phyloP scores from a whole-genome alignment of 176 grass and related monocot genomes.

The Cenchrus purpureus region DNA sequence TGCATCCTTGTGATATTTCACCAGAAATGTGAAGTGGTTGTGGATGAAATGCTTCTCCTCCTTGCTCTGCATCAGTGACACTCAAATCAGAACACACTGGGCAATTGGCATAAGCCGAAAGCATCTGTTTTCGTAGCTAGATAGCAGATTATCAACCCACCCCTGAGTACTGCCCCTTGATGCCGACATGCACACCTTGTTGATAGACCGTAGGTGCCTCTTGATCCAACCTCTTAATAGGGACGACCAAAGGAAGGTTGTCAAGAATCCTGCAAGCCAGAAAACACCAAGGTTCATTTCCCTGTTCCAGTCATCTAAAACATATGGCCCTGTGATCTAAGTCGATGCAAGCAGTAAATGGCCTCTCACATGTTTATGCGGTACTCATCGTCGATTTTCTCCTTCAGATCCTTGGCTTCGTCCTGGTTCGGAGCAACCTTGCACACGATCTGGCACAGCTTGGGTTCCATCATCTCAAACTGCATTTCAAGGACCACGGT shows the following conservation, averaged over 20 bases:
- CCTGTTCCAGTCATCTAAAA: background rate
- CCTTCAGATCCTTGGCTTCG: slow-evolving; percentile 65
- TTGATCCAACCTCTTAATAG: slow-evolving; percentile 65
- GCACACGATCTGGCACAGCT: slow-evolving; percentile 86
- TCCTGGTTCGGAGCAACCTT: slow-evolving; percentile 51
- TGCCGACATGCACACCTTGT: slow-evolving; percentile 76
- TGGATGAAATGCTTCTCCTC: slow-evolving; percentile 86
- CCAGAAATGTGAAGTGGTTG: slow-evolving; percentile 85
- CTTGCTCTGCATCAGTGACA: slow-evolving; percentile 67
- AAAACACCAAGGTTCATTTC: background rate
- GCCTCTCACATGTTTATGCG: slow-evolving; percentile 79
- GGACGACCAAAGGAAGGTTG: slow-evolving; percentile 84
- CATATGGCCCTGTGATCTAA: background rate
- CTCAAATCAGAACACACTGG: background rate
- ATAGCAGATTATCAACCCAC: slow-evolving; percentile 46
- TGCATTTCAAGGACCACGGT: slow-evolving; percentile 37
- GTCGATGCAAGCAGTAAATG: background rate
- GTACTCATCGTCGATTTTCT: slow-evolving; percentile 90
- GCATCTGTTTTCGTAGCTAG: background rate
- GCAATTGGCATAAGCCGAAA: background rate
- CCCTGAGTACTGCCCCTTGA: slow-evolving; percentile 78
- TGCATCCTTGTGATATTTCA: slow-evolving; percentile 79
- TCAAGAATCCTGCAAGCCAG: slow-evolving; percentile 76
- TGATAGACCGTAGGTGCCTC: slow-evolving; percentile 66
- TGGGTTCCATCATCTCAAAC: slow-evolving; percentile 92